These are phyloP conservation scores for Blumeriella jaapii DNA, from an alignment of 2,329 filamentous ascomycete genomes.

Conservation along the genomic window DNA sequence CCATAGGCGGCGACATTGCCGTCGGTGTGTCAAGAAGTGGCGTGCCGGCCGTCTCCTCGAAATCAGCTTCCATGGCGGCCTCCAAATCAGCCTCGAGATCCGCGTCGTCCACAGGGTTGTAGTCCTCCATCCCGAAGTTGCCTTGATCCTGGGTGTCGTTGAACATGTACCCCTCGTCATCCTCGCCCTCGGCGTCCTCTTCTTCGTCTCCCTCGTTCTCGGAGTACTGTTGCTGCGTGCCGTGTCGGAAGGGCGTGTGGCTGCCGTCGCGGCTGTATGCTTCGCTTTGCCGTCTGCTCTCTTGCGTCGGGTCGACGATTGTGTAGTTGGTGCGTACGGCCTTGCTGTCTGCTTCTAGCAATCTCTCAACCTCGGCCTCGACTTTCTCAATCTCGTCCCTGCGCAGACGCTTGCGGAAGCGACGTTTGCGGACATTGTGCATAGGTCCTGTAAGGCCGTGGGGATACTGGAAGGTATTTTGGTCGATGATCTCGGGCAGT, in stretches of 20 bases:
- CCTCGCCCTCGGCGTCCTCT: slow-evolving; percentile 30
- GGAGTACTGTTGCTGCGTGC: slow-evolving; percentile 27
- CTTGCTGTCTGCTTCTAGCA: slow-evolving; percentile 36
- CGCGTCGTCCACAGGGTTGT: slow-evolving; percentile 27
- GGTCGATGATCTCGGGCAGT: slow-evolving; percentile 24
- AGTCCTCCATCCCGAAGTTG: too few species aligned
- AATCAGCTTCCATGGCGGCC: slow-evolving; percentile 3
- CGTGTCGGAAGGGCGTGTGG: slow-evolving; percentile 25
- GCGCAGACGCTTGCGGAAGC: slow-evolving; percentile 45
- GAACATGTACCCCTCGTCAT: slow-evolving; percentile 29
- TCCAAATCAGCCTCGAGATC: slow-evolving; percentile 22
- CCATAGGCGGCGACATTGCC: too few species aligned
- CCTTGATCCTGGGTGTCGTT: slow-evolving; percentile 24
- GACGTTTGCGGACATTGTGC: slow-evolving; percentile 43
- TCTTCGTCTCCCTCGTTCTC: slow-evolving; percentile 31
- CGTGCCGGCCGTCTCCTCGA: not conserved
- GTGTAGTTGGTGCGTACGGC: slow-evolving; percentile 32
- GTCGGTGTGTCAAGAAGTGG: too few species aligned
- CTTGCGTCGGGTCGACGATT: slow-evolving; percentile 29
- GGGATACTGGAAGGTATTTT: slow-evolving; percentile 29
- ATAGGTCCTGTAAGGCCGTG: slow-evolving; percentile 50
- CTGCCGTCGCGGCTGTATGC: slow-evolving; percentile 20
- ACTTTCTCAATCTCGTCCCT: slow-evolving; percentile 45
- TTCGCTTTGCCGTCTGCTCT: slow-evolving; percentile 17
- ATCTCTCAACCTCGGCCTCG: slow-evolving; percentile 41